Percentiles rank a stretch among this genome's conserved stretches.
These are phyloP conservation scores for Linderniella brevidens DNA, from an alignment of 257 asterid genomes.

Conservation along the genomic window DNA sequence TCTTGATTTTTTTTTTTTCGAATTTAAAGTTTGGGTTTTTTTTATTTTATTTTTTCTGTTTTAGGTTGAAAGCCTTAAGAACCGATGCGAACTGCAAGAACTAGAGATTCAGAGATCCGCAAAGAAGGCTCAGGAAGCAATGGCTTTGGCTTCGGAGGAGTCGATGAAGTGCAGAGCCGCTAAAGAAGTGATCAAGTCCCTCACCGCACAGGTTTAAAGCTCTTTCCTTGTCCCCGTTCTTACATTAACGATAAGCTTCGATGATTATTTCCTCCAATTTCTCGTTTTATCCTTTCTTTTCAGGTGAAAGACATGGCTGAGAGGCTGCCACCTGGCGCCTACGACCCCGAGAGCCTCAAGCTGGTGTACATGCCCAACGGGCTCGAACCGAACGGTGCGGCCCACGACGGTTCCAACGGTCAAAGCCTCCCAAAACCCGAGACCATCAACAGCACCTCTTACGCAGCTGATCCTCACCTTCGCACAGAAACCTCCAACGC, in stretches of 20 bases:
- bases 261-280: background rate
- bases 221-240: background rate
- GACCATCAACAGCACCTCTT: constrained; percentile 5
- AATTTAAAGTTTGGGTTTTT: constrained; percentile 1
- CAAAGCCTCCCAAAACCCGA: constrained; percentile 38
- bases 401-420: constrained; percentile 25
- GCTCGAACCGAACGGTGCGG: constrained; percentile 36
- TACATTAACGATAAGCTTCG: background rate
- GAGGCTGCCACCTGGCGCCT: constrained; percentile 75
- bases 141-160: constrained; percentile 73
- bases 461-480: constrained; percentile 17
- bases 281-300: constrained; percentile 12
- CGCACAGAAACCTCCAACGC: constrained; percentile 20
- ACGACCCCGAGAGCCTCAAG: constrained; percentile 49
- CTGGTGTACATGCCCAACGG: constrained; percentile 50
- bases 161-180: constrained; percentile 89
- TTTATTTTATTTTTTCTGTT: background rate
- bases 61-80: constrained; percentile 36
- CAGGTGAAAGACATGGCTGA: constrained; percentile 97
- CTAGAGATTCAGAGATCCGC: constrained; percentile 55
- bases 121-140: constrained; percentile 71
- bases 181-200: constrained; percentile 85
- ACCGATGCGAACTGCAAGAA: constrained; percentile 65
- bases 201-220: constrained; percentile 83
- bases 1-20: background rate